Evolutionary conservation across 208 protist genomes (phyloP).

Genomic region (Wallacemonas sp.): DNA sequence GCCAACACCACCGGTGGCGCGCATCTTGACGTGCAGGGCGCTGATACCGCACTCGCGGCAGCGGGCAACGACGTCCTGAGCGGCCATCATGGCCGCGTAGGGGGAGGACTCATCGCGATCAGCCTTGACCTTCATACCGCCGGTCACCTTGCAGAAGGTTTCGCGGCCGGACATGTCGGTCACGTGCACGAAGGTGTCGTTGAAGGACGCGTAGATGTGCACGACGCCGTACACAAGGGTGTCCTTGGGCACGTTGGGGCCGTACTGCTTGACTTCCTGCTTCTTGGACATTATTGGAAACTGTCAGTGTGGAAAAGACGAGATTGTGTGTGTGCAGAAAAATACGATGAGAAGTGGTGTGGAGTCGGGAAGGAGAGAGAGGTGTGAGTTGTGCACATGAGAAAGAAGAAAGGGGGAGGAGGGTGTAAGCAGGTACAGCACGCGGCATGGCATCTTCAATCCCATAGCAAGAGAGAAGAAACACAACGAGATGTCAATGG

Average conservation of each 20-base stretch:
- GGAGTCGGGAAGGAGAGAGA: not conserved
- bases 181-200: conserved; percentile 96
- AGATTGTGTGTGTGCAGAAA: too few species aligned
- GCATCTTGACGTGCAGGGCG: conserved; percentile 99
- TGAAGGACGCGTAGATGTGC: conserved; percentile 99
- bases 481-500: too few species aligned
- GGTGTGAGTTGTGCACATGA: too few species aligned
- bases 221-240: conserved; percentile 97
- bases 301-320: conserved; percentile 1
- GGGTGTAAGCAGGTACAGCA: too few species aligned
- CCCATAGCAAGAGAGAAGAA: too few species aligned
- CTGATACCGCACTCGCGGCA: conserved; percentile 99
- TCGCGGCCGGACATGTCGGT: conserved; percentile 98
- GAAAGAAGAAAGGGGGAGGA: too few species aligned
- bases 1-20: conserved; percentile 98
- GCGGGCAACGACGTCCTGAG: conserved; percentile 98
- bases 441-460: too few species aligned
- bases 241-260: conserved; percentile 87
- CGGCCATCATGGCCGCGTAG: conserved; percentile 99
- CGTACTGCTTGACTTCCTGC: conserved; percentile 91
- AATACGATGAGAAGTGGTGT: not conserved
- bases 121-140: conserved; percentile 99
- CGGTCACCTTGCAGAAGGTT: conserved; percentile 98
- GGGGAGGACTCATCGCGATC: conserved; percentile 99
- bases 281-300: conserved; percentile 84